Evolutionary conservation across 805 yeast genomes (phyloP), one percentile per base, ranked within the genome.

Genomic region (Nakazawaea holstii): DNA sequence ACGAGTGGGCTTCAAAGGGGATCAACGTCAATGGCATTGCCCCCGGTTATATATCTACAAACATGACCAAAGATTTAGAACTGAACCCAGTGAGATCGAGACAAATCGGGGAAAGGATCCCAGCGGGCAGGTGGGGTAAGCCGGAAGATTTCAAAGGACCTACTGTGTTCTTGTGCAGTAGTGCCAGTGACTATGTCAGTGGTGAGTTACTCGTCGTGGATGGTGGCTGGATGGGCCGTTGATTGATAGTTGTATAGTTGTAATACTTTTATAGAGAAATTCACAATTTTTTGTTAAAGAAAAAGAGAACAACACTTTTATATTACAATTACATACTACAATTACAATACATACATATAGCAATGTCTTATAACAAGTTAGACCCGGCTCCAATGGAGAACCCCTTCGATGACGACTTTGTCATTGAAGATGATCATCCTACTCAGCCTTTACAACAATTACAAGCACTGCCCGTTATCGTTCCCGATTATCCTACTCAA

Each of bases 161-260:
- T 3, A 48, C 45, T 14, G 66, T 71, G 30, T 72, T 70, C 60
- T 62, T 79, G 51, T 75, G 78, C 27, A 67, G 77, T 29, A 69
- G 65, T 41, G 83, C 82, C 8, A 62, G 77, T 38, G 69, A 73
- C 41, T 79, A 69, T 59, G 70, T 79, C 42, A 67, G 72, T 48
- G 84, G 84, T 36, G 73, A 77, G 45, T 72, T 71, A 51, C 52
- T 79, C 39, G 59, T 65, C 49, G 81, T 78, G 41, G 83, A 79
- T 53, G 83, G 83, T 48, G 83, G 82, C 33, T 79, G 72, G 70
- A 60, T 69, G 66, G 70, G 60, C 10, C 52, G 64, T 17, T 62
- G 52, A n/a, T n/a, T n/a, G n/a, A n/a, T n/a, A n/a, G n/a, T n/a
- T n/a, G n/a, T n/a, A n/a, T n/a, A n/a, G n/a, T n/a, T n/a, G n/a